phyloP scores from a whole-genome alignment of 371 early-diverging fungal species.

The Mortierella polycephala region DNA sequence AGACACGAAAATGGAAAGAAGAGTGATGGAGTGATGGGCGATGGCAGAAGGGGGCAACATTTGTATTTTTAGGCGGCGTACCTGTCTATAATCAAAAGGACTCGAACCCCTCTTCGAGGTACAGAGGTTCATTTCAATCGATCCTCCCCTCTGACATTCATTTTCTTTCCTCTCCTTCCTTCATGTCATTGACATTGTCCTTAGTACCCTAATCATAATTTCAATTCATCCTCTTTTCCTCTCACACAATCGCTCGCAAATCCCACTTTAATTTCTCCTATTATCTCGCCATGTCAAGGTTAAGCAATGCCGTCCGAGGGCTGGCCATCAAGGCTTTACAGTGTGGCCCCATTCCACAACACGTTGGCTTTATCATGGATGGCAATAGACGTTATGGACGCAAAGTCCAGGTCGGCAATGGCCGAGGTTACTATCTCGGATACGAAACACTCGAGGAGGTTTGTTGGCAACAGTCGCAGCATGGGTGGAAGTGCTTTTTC shows the following conservation, averaged over 20 bases:
- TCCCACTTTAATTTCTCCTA: too few species aligned
- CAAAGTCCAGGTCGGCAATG: conserved; percentile 62
- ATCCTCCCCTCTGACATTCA: background rate
- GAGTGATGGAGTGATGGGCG: background rate
- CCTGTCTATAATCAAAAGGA: too few species aligned
- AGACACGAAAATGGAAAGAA: background rate
- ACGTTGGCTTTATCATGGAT: conserved; percentile 98
- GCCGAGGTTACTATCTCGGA: conserved; percentile 87
- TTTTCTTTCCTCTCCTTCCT: background rate
- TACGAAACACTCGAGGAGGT: conserved; percentile 81
- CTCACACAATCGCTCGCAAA: background rate
- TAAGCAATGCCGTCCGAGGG: conserved; percentile 17
- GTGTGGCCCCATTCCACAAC: conserved; percentile 90
- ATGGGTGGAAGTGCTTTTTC: background rate
- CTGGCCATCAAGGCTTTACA: conserved; percentile 61
- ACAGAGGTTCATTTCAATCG: too few species aligned
- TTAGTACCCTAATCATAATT: too few species aligned
- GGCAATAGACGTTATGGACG: conserved; percentile 97
- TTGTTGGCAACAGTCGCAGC: conserved; percentile 22
- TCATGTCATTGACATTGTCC: background rate
- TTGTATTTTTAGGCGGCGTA: background rate
- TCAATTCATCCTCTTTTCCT: too few species aligned
- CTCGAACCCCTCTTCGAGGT: too few species aligned
- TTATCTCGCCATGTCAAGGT: conserved; percentile 7
- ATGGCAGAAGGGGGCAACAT: background rate